phyloP scores from a whole-genome alignment of 768 basidiomycete species.

The Melanogaster broomeanus region DNA sequence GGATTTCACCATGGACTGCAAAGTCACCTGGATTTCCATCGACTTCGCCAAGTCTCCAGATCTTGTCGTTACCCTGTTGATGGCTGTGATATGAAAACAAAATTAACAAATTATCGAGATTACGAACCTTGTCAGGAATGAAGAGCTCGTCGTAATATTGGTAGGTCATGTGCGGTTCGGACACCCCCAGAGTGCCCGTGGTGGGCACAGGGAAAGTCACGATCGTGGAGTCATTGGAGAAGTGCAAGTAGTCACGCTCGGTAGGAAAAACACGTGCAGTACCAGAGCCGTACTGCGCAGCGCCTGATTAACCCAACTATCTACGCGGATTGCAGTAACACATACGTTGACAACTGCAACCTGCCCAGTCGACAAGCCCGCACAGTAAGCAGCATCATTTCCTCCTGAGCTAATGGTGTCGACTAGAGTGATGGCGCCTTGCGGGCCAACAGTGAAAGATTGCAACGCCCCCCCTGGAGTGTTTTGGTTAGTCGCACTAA shows the following conservation, averaged over 20 bases:
- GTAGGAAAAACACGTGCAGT: constrained; percentile 56
- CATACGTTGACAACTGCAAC: constrained; percentile 63
- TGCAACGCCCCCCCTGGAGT: constrained; percentile 44
- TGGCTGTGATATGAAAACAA: background rate
- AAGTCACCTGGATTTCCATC: constrained; percentile 45
- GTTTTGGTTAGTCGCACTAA: constrained; percentile 63
- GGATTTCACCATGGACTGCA: constrained; percentile 59
- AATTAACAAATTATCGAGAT: background rate
- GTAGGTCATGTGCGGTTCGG: constrained; percentile 69
- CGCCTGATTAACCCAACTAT: background rate
- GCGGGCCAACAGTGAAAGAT: constrained; percentile 49
- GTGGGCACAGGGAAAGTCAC: constrained; percentile 56
- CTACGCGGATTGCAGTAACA: background rate
- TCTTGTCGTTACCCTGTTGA: constrained; percentile 61
- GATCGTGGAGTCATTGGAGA: constrained; percentile 34
- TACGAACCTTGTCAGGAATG: constrained; percentile 62
- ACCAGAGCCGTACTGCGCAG: constrained; percentile 50
- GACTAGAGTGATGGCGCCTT: constrained; percentile 48
- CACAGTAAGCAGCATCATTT: constrained; percentile 50
- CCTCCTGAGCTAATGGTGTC: constrained; percentile 53
- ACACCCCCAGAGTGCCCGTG: constrained; percentile 31
- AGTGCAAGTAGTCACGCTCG: constrained; percentile 36
- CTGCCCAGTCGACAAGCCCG: constrained; percentile 52
- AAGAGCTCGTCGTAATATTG: constrained; percentile 58
- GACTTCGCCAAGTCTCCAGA: constrained; percentile 59